phyloP scores from a whole-genome alignment of 1,284 basidiomycete genomes.

The Leccinum griseonigrum region DNA sequence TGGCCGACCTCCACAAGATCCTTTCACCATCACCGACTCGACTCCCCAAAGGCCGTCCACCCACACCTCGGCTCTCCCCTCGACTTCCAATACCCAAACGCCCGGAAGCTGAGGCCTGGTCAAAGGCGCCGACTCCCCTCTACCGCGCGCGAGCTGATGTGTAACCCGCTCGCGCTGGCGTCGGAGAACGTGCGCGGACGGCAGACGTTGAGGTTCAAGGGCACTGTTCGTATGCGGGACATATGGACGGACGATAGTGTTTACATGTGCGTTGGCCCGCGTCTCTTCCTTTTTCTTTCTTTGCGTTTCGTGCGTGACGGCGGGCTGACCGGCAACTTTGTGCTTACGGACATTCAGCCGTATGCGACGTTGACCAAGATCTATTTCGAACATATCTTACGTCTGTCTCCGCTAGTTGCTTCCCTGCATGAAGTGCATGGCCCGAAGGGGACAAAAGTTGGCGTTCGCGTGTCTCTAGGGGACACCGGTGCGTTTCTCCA shows the following conservation, averaged over 20 bases:
- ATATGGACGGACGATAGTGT: conserved; percentile 62
- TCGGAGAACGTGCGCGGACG: conserved; percentile 80
- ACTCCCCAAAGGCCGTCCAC: too few species aligned
- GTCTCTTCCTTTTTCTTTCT: background rate
- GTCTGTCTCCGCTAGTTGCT: conserved; percentile 43
- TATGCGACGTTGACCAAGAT: conserved; percentile 56
- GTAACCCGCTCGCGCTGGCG: conserved; percentile 68
- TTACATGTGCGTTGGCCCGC: conserved; percentile 50
- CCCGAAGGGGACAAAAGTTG: conserved; percentile 39
- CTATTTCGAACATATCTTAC: conserved; percentile 71
- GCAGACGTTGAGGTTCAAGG: conserved; percentile 58
- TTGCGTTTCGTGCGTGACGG: too few species aligned
- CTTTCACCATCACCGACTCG: too few species aligned
- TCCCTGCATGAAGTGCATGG: conserved; percentile 18
- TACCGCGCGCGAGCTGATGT: conserved; percentile 41
- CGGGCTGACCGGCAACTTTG: background rate
- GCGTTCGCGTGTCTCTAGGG: conserved; percentile 66
- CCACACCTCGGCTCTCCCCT: too few species aligned
- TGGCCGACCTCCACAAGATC: too few species aligned
- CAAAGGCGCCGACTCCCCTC: too few species aligned
- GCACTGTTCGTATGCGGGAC: conserved; percentile 49
- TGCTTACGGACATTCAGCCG: conserved; percentile 65
- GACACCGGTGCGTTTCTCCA: conserved; percentile 50
- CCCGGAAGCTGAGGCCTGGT: too few species aligned
- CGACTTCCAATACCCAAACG: too few species aligned